Base-by-base conservation (phyloP, 2,329 filamentous ascomycete genomes). In the Cytospora paraplurivora region DNA sequence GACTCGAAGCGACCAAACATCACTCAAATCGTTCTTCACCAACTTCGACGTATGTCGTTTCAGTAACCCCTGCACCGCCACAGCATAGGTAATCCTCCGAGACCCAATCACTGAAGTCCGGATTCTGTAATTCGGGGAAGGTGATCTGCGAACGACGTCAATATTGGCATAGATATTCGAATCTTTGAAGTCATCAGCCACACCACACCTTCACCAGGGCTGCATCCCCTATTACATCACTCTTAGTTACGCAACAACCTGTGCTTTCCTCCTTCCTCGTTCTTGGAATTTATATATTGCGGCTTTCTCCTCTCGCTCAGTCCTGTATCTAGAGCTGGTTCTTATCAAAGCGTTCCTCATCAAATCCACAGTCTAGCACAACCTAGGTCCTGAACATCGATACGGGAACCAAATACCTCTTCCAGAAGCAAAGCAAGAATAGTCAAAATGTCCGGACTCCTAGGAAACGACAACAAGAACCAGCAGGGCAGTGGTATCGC, bases 31-130 rank as follows among this genome's bases (percentile, higher is more conserved):
- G 12, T 10, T 53, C 50, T 21, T 44, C 27, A 21, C 33, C 10
- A 35, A 27, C 58, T 47, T 52, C 32, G 27, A 35, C 7, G 11
- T 33, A 17, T 51, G 55, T 27, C 32, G 58, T 64, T 37, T 37
- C 33, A 56, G 19, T n/a, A n/a, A 59, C 37, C 63, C 63, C 63
- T 54, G 59, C 63, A 65, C 59, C 59, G 63, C 63, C 63, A 65
- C 63, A 63, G 54, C 63, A 63, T 59, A 57, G 19, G 12, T 37
- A 56, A 62, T 4, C 38, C 55, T 41, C 35, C 19, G 13, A 32
- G 32, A 44, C 41, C 35, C 19, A 19, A 54, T 33, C 19, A 49
- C 27, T 63, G 34, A 52, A 59, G 41, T 38, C n/a, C 12, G 51
- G 51, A 27, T 51, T n/a, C 49, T 19, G n/a, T 21, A 11, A 38